Base-by-base conservation (phyloP, 805 yeast genomes). In the Dipodascus albidus region DNA sequence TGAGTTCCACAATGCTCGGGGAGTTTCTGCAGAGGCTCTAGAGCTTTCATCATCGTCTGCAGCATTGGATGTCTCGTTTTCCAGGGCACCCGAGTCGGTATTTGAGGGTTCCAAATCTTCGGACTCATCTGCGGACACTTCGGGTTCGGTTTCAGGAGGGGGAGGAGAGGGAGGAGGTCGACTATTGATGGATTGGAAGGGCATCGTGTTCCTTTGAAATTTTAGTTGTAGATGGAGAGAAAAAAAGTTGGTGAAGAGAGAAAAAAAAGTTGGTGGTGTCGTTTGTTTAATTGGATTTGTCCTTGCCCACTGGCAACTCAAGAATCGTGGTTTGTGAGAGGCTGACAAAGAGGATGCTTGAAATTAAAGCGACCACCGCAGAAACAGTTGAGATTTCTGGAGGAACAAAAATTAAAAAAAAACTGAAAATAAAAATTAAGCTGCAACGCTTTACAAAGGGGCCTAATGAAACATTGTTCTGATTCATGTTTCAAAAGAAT, bases 211-310 rank as follows among this genome's bases (percentile, higher is more conserved):
- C 44, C 6, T 38, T 4, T 38, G 15, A 31, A 31, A 31, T 31
- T 31, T 9, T 31, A 15, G 44, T 6, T 4, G 20, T 4, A 4
- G 15, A 38, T 4, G n/a, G 44, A 17, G 20, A 17, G 20, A 17
- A 38, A 38, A 38, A 17, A 38, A 38, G 20, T n/a, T n/a, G 20
- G 44, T 38, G 44, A 14, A 14, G 17, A 6, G 6, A 38, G 44
- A 38, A 14, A 38, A 27, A 38, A 38, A 38, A 38, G 44, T 38
- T 38, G 44, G 44, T 38, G 44, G 44, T 38, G 44, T 38, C 44
- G 44, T 38, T 14, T 38, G 17, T n/a, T 38, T 14, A n/a, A 38
- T 38, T 38, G 44, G 44, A 17, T 38, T 38, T 38, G 44, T 38
- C 44, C 44, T 38, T 38, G 44, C 44, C 44, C 44, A 38, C 44